Evolutionary conservation across 2,329 filamentous ascomycete genomes (phyloP).

Genomic region (Amauroascus niger): DNA sequence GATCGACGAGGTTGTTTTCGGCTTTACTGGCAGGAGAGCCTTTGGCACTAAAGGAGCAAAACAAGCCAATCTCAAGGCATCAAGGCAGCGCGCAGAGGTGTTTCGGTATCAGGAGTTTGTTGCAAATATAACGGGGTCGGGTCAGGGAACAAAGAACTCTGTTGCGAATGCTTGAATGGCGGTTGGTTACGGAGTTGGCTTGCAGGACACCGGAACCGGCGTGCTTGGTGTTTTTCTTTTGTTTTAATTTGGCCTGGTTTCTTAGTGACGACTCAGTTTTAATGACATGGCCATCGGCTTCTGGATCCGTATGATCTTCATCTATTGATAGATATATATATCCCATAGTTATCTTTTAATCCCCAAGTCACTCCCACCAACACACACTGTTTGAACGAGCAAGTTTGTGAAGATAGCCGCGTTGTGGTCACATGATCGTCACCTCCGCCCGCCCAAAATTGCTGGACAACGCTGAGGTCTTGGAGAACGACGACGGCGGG

Average conservation of each 20-base stretch:
- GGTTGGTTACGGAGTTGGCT: neutral
- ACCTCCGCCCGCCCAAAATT: too few species aligned
- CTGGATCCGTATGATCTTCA: neutral
- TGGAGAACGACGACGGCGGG: too few species aligned
- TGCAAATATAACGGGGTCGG: conserved; percentile 50
- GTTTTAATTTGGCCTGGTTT: neutral
- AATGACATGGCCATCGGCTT: neutral
- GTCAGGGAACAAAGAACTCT: conserved; percentile 12
- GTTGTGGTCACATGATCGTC: too few species aligned
- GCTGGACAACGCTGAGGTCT: too few species aligned
- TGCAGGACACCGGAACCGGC: neutral
- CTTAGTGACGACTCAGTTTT: neutral
- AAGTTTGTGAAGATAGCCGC: too few species aligned
- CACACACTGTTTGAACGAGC: too few species aligned
- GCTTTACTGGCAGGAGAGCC: conserved; percentile 73
- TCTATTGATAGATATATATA: neutral
- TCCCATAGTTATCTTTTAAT: too few species aligned
- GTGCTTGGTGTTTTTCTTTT: neutral
- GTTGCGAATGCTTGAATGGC: neutral
- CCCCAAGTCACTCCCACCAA: too few species aligned
- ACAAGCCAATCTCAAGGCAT: conserved; percentile 44
- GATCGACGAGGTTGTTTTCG: conserved; percentile 76
- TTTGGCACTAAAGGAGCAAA: conserved; percentile 52
- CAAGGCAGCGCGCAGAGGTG: conserved; percentile 64
- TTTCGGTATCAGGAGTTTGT: conserved; percentile 95